phyloP scores from a whole-genome alignment of 768 basidiomycete genomes.

The Boletus coccyginus region DNA sequence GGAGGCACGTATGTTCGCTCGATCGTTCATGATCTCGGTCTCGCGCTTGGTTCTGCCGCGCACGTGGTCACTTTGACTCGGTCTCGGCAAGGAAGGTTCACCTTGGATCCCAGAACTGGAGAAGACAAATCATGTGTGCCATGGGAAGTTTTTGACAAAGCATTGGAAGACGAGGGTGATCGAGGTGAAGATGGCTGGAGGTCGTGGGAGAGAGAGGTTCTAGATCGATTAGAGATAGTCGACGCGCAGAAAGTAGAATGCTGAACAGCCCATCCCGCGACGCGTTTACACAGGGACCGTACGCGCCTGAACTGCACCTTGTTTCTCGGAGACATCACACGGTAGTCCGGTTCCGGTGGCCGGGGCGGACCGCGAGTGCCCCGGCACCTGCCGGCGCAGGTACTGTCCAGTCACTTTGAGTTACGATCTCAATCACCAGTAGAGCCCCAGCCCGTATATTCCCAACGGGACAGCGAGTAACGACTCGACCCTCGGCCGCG shows the following conservation, averaged over 20 bases:
- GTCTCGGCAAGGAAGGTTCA: conserved; percentile 84
- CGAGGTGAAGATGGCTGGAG: conserved; percentile 64
- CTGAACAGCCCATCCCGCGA: neutral
- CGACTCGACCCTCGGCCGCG: neutral
- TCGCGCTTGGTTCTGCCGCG: conserved; percentile 80
- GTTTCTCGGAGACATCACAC: neutral
- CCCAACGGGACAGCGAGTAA: neutral
- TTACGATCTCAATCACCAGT: neutral
- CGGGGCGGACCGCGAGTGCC: neutral
- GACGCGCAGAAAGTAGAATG: conserved; percentile 26
- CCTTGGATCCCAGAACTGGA: conserved; percentile 46
- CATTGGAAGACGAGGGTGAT: conserved; percentile 49
- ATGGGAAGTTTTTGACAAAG: conserved; percentile 71
- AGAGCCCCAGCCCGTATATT: neutral
- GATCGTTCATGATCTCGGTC: conserved; percentile 90
- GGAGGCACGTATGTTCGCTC: conserved; percentile 97
- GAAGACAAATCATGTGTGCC: conserved; percentile 64
- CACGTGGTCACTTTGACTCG: conserved; percentile 91
- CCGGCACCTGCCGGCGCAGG: neutral
- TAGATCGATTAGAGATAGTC: conserved; percentile 63
- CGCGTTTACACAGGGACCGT: neutral
- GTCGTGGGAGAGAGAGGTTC: conserved; percentile 81
- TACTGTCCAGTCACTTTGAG: neutral
- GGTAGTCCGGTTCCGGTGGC: neutral
- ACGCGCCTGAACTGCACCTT: neutral